These are phyloP conservation scores for Sergeia podlipaevii DNA, from an alignment of 208 protist genomes.

Conservation along the genomic window DNA sequence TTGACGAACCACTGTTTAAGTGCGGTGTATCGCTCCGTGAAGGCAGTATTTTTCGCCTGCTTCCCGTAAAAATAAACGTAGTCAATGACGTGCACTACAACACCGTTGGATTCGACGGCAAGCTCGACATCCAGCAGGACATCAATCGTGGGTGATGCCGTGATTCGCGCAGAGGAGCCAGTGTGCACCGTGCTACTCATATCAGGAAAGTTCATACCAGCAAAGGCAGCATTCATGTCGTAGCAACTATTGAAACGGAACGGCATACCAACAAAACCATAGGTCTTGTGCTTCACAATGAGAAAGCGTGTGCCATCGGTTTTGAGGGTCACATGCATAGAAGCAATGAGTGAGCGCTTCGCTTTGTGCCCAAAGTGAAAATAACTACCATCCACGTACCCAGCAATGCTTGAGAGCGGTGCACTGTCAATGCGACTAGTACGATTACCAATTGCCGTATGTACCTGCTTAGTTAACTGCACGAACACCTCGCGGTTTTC, in stretches of 20 bases:
- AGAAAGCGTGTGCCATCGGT: slow-evolving; percentile 76
- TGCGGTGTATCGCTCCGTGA: slow-evolving; percentile 45
- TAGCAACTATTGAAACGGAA: slow-evolving; percentile 63
- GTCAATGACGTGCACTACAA: slow-evolving; percentile 69
- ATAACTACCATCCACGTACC: slow-evolving; percentile 61
- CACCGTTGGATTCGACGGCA: slow-evolving; percentile 10
- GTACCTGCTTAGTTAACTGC: slow-evolving; percentile 54
- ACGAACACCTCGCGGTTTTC: slow-evolving; percentile 51
- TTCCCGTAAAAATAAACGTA: slow-evolving; percentile 77
- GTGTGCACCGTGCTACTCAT: background rate
- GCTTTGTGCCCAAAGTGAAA: slow-evolving; percentile 30
- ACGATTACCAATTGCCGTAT: slow-evolving; percentile 56
- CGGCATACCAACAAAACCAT: slow-evolving; percentile 75
- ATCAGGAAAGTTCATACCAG: slow-evolving; percentile 16
- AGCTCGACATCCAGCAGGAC: slow-evolving; percentile 79
- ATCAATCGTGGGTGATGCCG: slow-evolving; percentile 34
- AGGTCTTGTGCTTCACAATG: slow-evolving; percentile 61
- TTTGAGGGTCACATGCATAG: slow-evolving; percentile 76
- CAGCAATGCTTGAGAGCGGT: slow-evolving; percentile 69
- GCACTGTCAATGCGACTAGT: slow-evolving; percentile 55
- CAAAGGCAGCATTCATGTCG: slow-evolving; percentile 70
- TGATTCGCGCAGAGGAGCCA: slow-evolving; percentile 1
- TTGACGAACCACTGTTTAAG: slow-evolving; percentile 54
- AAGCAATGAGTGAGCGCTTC: slow-evolving; percentile 22
- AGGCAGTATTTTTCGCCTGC: slow-evolving; percentile 39